Evolutionary conservation across 306 rosid genomes (phyloP).

Genomic region (Rubus parviflorus): DNA sequence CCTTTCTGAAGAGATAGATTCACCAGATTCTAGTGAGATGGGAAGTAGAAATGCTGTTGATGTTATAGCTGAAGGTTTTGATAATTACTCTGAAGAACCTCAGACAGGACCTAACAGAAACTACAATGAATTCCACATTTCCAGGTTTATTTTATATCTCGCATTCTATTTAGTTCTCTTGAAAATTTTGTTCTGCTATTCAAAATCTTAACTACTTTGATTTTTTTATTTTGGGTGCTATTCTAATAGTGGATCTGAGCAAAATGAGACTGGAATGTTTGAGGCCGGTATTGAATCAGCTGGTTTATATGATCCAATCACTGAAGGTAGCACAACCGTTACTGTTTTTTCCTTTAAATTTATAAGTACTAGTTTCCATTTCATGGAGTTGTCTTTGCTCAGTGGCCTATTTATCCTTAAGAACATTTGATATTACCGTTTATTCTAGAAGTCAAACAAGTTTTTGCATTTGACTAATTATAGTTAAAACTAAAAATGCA

Average conservation of each 20-base stretch:
- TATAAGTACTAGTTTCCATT: neutral
- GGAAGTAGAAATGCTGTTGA: conserved; percentile 33
- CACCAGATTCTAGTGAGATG: conserved; percentile 31
- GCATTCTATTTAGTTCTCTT: conserved; percentile 17
- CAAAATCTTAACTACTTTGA: neutral
- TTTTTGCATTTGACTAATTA: conserved; percentile 19
- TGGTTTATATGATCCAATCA: conserved; percentile 33
- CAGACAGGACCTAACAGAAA: conserved; percentile 27
- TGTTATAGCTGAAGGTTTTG: conserved; percentile 33
- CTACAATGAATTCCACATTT: conserved; percentile 36
- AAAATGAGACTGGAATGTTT: conserved; percentile 36
- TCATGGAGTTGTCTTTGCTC: neutral
- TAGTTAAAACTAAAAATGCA: conserved; percentile 18
- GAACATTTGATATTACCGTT: neutral
- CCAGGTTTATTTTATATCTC: conserved; percentile 47
- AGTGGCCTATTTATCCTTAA: neutral
- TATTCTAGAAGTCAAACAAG: neutral
- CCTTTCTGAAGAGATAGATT: conserved; percentile 30
- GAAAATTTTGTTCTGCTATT: neutral
- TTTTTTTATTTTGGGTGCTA: conserved; percentile 18
- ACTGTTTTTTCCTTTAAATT: neutral
- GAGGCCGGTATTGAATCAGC: conserved; percentile 37
- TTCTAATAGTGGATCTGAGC: conserved; percentile 45
- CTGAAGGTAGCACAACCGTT: conserved; percentile 44
- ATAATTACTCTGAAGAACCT: conserved; percentile 30